Percentiles rank a stretch among this genome's conserved stretches.
These are phyloP conservation scores for Hirsutella rhossiliensis DNA, from an alignment of 2,329 filamentous ascomycete genomes.

Conservation along the genomic window DNA sequence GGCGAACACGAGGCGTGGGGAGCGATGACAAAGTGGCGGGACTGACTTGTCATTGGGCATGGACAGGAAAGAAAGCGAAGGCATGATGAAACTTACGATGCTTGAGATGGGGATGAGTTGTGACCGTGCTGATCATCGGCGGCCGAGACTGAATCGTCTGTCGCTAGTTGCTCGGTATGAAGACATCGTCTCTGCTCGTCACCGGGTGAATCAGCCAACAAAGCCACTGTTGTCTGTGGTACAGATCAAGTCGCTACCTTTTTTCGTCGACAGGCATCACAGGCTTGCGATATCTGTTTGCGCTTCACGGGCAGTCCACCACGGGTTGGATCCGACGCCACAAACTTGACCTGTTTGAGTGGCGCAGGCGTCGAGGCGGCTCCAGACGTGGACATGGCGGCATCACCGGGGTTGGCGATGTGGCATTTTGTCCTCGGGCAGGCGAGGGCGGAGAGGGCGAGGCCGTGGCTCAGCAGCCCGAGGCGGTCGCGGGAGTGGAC, in stretches of 20 bases:
- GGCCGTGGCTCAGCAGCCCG: neutral
- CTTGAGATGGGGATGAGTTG: slow-evolving; percentile 16
- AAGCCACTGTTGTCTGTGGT: neutral
- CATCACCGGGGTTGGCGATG: neutral
- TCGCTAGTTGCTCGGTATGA: slow-evolving; percentile 22
- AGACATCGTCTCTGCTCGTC: slow-evolving; percentile 32
- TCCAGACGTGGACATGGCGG: slow-evolving; percentile 9
- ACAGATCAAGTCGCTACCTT: too few species aligned
- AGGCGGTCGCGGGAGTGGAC: too few species aligned
- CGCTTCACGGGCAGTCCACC: slow-evolving; percentile 44
- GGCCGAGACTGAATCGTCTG: slow-evolving; percentile 15
- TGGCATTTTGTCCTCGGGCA: neutral
- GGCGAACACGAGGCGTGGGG: neutral
- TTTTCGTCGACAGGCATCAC: slow-evolving; percentile 39
- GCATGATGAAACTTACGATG: slow-evolving; percentile 12
- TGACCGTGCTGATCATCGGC: slow-evolving; percentile 14
- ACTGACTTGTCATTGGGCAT: neutral
- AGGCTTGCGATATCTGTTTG: slow-evolving; percentile 48
- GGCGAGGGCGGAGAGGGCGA: neutral
- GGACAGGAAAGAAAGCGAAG: neutral
- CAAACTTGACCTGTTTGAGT: slow-evolving; percentile 36
- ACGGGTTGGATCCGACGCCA: slow-evolving; percentile 37
- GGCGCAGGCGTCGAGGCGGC: slow-evolving; percentile 1
- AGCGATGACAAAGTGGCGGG: neutral
- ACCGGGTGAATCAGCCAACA: neutral